phyloP scores from a whole-genome alignment of 2,329 filamentous ascomycete species.

The Exophiala bonariae region DNA sequence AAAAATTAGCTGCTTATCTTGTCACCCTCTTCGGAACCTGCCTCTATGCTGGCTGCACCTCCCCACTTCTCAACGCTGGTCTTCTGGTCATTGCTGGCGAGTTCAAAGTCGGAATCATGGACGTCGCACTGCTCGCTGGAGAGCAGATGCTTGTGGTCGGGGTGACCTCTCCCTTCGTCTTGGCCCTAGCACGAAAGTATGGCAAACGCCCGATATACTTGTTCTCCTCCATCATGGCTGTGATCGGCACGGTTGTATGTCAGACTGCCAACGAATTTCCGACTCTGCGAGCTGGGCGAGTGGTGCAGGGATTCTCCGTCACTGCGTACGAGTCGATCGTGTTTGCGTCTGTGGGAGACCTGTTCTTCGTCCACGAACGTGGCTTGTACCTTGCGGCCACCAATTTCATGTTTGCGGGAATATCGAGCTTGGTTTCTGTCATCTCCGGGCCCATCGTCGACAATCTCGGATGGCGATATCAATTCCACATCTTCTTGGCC shows the following conservation, averaged over 20 bases:
- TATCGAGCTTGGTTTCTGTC: constrained; percentile 36
- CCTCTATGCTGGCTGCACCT: not conserved
- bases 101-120: constrained; percentile 15
- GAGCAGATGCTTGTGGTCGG: constrained; percentile 16
- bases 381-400: constrained; percentile 17
- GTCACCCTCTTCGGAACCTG: not conserved
- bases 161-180: constrained; percentile 13
- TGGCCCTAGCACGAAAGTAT: constrained; percentile 45
- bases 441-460: constrained; percentile 21
- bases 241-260: constrained; percentile 44
- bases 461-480: constrained; percentile 20
- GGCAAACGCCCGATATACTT: constrained; percentile 33
- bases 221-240: constrained; percentile 30
- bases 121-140: constrained; percentile 12
- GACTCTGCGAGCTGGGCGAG: constrained; percentile 48
- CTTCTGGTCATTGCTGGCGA: constrained; percentile 6
- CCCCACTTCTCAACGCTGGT: constrained; percentile 1
- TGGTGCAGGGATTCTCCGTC: constrained; percentile 48
- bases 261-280: constrained; percentile 44
- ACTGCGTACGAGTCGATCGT: constrained; percentile 50
- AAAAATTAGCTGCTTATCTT: constrained; percentile 5
- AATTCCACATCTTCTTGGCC: constrained; percentile 27
- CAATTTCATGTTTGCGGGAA: constrained; percentile 11
- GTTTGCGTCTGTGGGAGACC: constrained; percentile 48
- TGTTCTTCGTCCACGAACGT: constrained; percentile 33